Conservation (phyloP, 176 grass and related monocot genomes). For the Secale cereale region DNA sequence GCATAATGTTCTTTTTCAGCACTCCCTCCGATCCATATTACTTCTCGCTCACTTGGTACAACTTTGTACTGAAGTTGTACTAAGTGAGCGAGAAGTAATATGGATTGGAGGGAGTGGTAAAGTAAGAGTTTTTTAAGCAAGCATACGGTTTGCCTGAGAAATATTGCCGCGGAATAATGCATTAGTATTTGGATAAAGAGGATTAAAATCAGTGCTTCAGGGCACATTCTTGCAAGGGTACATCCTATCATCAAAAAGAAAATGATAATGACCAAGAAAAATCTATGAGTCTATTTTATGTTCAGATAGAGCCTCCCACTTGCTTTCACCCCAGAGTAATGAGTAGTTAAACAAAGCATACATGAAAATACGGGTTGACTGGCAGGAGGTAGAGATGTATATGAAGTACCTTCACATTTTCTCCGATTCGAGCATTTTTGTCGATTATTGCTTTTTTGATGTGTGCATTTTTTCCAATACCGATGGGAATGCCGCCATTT, state of each 20-base stretch:
- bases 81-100: too few relatives aligned
- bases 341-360: not conserved
- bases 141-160: not conserved
- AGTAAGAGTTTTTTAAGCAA: not conserved
- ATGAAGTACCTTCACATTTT: constrained; percentile 76
- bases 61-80: too few relatives aligned
- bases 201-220: not conserved
- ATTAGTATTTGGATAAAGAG: not conserved
- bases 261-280: not conserved
- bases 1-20: not conserved
- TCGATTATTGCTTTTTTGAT: constrained; percentile 93
- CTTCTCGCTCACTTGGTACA: too few relatives aligned
- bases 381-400: constrained; percentile 11
- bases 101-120: not conserved
- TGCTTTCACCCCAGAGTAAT: not conserved
- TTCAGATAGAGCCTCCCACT: not conserved
- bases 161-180: not conserved
- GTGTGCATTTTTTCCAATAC: constrained; percentile 89
- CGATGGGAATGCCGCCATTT: constrained; percentile 78
- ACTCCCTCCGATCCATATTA: not conserved
- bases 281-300: not conserved
- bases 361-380: not conserved
- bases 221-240: not conserved
- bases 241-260: not conserved
- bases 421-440: constrained; percentile 97